Percentiles rank a stretch among this genome's conserved stretches.
Conservation (phyloP, 352 stramenopile species). For the Globisporangium splendens region DNA sequence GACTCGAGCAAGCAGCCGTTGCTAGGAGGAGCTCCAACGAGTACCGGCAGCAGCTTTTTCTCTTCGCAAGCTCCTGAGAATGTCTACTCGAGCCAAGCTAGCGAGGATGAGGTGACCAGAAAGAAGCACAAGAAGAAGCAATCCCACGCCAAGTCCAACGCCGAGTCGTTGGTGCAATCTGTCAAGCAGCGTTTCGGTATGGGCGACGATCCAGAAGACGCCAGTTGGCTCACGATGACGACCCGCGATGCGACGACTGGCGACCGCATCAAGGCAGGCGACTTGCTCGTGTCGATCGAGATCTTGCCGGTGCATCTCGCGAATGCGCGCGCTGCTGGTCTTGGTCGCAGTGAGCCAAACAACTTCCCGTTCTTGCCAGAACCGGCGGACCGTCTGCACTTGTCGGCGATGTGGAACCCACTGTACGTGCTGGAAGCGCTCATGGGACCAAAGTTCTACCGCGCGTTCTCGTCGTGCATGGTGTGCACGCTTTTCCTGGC, state of each 20-base stretch:
- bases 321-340: slow-evolving; percentile 54
- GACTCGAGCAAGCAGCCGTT: slow-evolving; percentile 18
- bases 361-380: slow-evolving; percentile 73
- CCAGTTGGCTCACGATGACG: slow-evolving; percentile 71
- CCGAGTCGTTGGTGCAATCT: slow-evolving; percentile 62
- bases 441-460: slow-evolving; percentile 74
- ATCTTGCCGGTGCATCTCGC: slow-evolving; percentile 61
- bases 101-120: slow-evolving; percentile 1
- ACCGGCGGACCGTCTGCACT: slow-evolving; percentile 65
- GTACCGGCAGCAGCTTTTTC: slow-evolving; percentile 13
- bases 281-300: slow-evolving; percentile 72
- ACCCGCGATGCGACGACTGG: slow-evolving; percentile 57
- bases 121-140: slow-evolving; percentile 21
- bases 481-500: slow-evolving; percentile 50
- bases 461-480: slow-evolving; percentile 60
- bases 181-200: slow-evolving; percentile 76
- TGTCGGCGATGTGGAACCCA: slow-evolving; percentile 83
- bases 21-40: not conserved
- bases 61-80: slow-evolving; percentile 8
- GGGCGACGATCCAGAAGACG: slow-evolving; percentile 73
- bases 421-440: slow-evolving; percentile 74
- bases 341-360: slow-evolving; percentile 77
- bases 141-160: slow-evolving; percentile 50
- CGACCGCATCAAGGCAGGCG: slow-evolving; percentile 53
- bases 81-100: slow-evolving; percentile 3